Base-by-base conservation (phyloP, 2,329 filamentous ascomycete species). In the Colletotrichum tofieldiae region DNA sequence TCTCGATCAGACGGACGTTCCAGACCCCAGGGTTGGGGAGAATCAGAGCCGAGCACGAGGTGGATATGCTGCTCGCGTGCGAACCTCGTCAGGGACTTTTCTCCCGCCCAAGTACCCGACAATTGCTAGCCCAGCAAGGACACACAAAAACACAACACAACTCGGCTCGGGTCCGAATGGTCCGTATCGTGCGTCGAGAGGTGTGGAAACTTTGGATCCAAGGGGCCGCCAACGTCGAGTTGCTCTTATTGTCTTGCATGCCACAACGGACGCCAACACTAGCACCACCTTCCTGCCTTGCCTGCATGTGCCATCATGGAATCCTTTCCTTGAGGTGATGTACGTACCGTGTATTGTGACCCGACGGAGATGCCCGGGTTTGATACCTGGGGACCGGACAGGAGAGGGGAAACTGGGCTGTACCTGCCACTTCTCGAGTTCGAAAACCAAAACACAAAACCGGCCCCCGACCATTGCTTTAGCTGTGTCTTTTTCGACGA, bases 181-280 rank as follows among this genome's bases (percentile, higher is more conserved):
- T 20, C 37, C 35, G 60, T 16, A 41, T 37, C 23, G 47, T 45
- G 16, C 35, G 45, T 39, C 14, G 8, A 39, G 59, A 14, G 45
- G 20, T 51, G 37, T 41, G 59, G 9, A 52, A 52, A 41, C 23
- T 51, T 7, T 39, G 60, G 39, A 63, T 62, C 45, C 37, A 18
- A 39, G 12, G 7, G 54, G 35, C 5, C 32, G 54, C 26, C 52
- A 59, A 64, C 39, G 49, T 55, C 29, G 65, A 29, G 59, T 68
- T 47, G 16, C 55, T 29, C 18, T n/a, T 41, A 39, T 58, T 58
- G 52, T 59, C 51, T 69, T 43, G 61, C 67, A 58, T 69, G 35
- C 61, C 67, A 45, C 35, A 61, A 29, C 67, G 26, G 37, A 41
- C 16, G 16, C 61, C 51, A 45, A 45, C 52, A 64, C 26, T 29